Evolutionary conservation across 345 rosid species (phyloP).

Genomic region (Dovyalis caffra): DNA sequence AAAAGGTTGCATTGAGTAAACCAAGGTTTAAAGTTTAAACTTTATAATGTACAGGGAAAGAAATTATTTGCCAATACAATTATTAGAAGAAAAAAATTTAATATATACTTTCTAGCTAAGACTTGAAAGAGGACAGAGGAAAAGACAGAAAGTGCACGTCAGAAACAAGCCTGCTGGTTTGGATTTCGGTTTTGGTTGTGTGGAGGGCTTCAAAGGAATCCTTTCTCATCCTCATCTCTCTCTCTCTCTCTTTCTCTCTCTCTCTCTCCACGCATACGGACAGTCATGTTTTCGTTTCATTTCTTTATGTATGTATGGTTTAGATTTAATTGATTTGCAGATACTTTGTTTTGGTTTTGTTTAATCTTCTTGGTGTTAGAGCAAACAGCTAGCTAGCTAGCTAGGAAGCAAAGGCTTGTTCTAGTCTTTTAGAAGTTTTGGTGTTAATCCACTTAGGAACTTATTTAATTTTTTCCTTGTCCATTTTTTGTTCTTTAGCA

Average conservation of each 20-base stretch:
- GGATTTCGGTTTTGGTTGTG: slow-evolving; percentile 36
- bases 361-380: slow-evolving; percentile 29
- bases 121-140: slow-evolving; percentile 36
- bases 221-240: slow-evolving; percentile 32
- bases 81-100: neutral
- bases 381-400: slow-evolving; percentile 14
- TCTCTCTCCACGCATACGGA: neutral
- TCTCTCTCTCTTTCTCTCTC: slow-evolving; percentile 5
- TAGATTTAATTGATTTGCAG: neutral
- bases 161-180: slow-evolving; percentile 26
- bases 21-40: slow-evolving; percentile 2
- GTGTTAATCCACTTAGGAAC: neutral
- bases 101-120: neutral
- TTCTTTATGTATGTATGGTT: neutral
- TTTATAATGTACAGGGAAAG: neutral
- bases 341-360: slow-evolving; percentile 4
- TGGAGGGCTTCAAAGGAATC: slow-evolving; percentile 33
- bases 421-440: neutral
- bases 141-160: slow-evolving; percentile 58
- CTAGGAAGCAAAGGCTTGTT: neutral
- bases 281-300: neutral
- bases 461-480: neutral
- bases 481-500: neutral
- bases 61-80: neutral
- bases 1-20: slow-evolving; percentile 26